phyloP scores from a whole-genome alignment of 495 filamentous ascomycete genomes.

The Neurospora sp. region DNA sequence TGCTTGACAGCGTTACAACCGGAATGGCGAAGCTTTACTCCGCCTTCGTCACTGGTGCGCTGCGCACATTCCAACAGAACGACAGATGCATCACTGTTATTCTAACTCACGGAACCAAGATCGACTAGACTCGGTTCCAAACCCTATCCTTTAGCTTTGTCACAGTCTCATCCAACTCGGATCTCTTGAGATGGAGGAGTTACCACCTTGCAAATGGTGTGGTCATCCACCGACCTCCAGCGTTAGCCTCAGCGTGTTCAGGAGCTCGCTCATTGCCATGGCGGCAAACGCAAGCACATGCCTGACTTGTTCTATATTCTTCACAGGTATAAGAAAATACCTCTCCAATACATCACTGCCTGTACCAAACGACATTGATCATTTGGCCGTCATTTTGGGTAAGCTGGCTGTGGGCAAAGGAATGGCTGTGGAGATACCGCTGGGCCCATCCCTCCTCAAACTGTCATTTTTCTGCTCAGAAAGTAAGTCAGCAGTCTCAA shows the following conservation, averaged over 20 bases:
- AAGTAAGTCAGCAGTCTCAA: neutral
- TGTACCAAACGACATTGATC: neutral
- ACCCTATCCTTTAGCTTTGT: neutral
- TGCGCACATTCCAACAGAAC: neutral
- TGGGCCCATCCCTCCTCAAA: neutral
- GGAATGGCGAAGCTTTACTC: neutral
- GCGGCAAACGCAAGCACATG: neutral
- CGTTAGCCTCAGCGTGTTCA: neutral
- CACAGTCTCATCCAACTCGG: neutral
- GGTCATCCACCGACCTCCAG: neutral
- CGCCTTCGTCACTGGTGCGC: neutral
- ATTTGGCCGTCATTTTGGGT: neutral
- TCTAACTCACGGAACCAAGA: neutral
- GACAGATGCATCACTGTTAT: neutral
- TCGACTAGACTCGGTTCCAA: neutral
- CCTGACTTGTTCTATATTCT: neutral
- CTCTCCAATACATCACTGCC: neutral
- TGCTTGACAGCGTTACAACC: neutral
- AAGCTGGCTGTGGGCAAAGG: neutral
- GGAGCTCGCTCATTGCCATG: neutral
- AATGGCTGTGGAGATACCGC: neutral
- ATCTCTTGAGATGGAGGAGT: neutral
- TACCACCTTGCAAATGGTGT: neutral
- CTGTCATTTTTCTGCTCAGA: slow-evolving; percentile 2
- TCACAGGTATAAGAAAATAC: neutral